Conservation (phyloP, 345 rosid species). For the Populus nigra region DNA sequence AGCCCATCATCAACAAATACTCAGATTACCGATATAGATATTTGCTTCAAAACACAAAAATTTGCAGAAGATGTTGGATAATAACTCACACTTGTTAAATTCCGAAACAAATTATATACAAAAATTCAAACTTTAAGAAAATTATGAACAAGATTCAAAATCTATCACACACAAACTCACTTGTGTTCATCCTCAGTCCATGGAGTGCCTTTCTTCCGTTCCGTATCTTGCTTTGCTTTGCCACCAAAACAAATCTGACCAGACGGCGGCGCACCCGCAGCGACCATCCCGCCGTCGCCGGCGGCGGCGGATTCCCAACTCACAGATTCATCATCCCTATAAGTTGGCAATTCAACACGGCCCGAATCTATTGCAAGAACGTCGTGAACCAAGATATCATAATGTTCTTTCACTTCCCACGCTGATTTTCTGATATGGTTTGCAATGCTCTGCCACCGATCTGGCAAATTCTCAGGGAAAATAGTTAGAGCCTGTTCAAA, state of each 20-base stretch:
- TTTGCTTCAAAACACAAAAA: not conserved
- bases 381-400: slow-evolving; percentile 54
- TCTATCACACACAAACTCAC: slow-evolving; percentile 6
- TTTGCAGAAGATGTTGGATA: not conserved
- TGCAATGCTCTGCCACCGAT: slow-evolving; percentile 70
- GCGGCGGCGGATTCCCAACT: slow-evolving; percentile 22
- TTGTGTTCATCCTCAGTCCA: slow-evolving; percentile 64
- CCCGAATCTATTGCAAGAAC: slow-evolving; percentile 68
- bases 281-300: not conserved
- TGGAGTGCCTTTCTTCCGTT: slow-evolving; percentile 77
- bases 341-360: slow-evolving; percentile 55
- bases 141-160: too few relatives aligned
- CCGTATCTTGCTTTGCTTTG: slow-evolving; percentile 25
- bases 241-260: slow-evolving; percentile 43
- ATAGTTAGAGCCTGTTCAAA: slow-evolving; percentile 63
- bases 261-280: not conserved
- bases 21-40: too few relatives aligned
- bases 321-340: slow-evolving; percentile 36
- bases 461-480: slow-evolving; percentile 49
- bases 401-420: slow-evolving; percentile 52
- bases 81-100: not conserved
- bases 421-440: slow-evolving; percentile 44
- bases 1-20: too few relatives aligned
- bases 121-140: not conserved
- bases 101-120: too few relatives aligned